Evolutionary conservation across 31 red algal species (phyloP), one percentile per base, ranked within the genome.

Genomic region (Porphyra umbilicalis): DNA sequence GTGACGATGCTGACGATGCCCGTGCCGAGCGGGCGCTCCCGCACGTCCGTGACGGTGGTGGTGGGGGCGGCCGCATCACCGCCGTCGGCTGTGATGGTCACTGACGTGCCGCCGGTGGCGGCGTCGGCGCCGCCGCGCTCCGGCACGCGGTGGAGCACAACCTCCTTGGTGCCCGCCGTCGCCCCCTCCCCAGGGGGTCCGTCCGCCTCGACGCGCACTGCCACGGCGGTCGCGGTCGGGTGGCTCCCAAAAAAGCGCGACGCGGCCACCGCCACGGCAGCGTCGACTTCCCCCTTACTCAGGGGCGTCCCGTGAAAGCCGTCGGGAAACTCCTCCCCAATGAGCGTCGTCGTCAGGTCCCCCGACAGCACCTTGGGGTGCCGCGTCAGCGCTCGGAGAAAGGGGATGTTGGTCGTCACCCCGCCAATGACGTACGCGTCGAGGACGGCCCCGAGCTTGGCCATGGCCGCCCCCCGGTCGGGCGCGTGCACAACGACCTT

Each of bases 401-500:
- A 88, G 38, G 36, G 42, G 6, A 57, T 57, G 33, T 87, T 91
- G 35, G 79, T 81, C 10, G 78, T 57, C 38, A 88, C 82, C 32
- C 89, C 89, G 38, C 46, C 80, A 29, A 94, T 67, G 4, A 82
- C 75, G 35, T 67, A 68, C 38, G 37, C 39, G 76, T 90, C 84
- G 33, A 93, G 90, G 33, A 83, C 89, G 11, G 15, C 32, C 7
- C 39, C 35, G 79, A 94, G 76, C 15, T 75, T 34, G 31, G 36
- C 30, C 37, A 39, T 71, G 16, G 91, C 91, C 68, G 84, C 30
- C 30, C 8, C 79, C 18, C 91, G 88, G 6, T 31, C 30, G n/a
- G 35, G 86, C 16, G 75, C 88, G 67, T 80, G 81, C 25, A 74
- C 77, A 0, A 94, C 75, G n/a, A 94, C 38, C 35, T 94, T 94